phyloP scores from a whole-genome alignment of 768 basidiomycete genomes.

The Suillus occidentalis region DNA sequence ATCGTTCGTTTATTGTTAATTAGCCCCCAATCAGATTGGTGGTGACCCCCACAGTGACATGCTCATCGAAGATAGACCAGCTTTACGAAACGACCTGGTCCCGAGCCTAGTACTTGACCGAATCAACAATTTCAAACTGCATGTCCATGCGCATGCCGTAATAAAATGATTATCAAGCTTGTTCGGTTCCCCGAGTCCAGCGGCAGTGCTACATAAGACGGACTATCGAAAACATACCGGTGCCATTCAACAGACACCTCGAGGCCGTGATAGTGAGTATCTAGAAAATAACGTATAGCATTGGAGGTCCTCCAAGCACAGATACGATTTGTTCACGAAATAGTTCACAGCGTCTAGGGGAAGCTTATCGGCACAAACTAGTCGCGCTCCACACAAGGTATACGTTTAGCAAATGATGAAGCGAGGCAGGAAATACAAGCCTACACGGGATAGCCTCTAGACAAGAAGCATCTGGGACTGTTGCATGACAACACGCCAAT shows the following conservation, averaged over 20 bases:
- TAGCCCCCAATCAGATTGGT: no score
- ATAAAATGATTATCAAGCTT: background rate
- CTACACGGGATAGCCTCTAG: background rate
- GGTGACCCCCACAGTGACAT: no score
- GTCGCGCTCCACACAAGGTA: background rate
- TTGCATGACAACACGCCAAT: conserved; percentile 61
- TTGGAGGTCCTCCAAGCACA: background rate
- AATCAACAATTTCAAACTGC: no score
- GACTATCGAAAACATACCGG: background rate
- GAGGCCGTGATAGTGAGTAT: background rate
- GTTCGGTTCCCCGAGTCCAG: background rate
- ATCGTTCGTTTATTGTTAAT: no score
- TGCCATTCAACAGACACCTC: background rate
- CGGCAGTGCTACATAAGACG: background rate
- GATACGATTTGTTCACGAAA: background rate
- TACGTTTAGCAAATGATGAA: background rate
- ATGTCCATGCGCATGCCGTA: no score
- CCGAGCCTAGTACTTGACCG: background rate
- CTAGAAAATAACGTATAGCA: background rate
- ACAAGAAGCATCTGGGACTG: conserved; percentile 55
- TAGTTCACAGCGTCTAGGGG: background rate
- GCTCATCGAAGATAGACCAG: no score
- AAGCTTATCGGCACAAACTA: background rate
- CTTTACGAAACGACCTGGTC: no score
- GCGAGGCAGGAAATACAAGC: background rate